These are phyloP conservation scores for Ligustrum vulgare DNA, from an alignment of 257 asterid genomes.

Conservation along the genomic window DNA sequence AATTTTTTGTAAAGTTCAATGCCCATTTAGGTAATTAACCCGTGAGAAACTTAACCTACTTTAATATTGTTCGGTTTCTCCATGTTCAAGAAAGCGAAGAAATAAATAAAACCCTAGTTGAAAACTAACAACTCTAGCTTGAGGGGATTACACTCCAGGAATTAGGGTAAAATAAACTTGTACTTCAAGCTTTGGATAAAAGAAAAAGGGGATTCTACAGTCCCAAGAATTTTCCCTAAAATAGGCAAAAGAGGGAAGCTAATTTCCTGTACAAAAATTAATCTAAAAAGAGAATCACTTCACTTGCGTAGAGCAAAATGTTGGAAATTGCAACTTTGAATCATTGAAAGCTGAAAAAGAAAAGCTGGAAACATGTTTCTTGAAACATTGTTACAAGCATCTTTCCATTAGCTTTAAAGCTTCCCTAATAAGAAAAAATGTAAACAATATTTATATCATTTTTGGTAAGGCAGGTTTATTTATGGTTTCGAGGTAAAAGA, in stretches of 20 bases:
- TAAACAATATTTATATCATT: too few relatives aligned
- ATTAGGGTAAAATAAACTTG: not conserved
- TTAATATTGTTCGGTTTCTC: too few relatives aligned
- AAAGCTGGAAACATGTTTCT: not conserved
- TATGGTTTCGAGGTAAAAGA: too few relatives aligned
- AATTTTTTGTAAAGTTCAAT: too few relatives aligned
- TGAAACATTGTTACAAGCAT: not conserved
- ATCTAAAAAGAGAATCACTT: not conserved
- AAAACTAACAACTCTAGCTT: not conserved
- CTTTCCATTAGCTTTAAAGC: not conserved
- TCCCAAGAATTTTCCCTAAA: not conserved
- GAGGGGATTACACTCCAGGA: not conserved
- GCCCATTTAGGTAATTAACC: too few relatives aligned
- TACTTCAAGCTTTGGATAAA: not conserved
- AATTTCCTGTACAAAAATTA: not conserved
- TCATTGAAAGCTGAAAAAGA: conserved; percentile 3
- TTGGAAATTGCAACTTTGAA: not conserved
- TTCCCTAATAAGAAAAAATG: not conserved
- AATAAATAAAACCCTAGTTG: not conserved
- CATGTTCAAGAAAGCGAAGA: not conserved
- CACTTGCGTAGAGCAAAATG: not conserved
- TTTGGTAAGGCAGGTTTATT: too few relatives aligned
- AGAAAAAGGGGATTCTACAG: not conserved
- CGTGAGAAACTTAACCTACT: too few relatives aligned
- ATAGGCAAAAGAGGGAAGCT: not conserved